phyloP scores from a whole-genome alignment of 805 yeast species.

The Pichia deserticola region DNA sequence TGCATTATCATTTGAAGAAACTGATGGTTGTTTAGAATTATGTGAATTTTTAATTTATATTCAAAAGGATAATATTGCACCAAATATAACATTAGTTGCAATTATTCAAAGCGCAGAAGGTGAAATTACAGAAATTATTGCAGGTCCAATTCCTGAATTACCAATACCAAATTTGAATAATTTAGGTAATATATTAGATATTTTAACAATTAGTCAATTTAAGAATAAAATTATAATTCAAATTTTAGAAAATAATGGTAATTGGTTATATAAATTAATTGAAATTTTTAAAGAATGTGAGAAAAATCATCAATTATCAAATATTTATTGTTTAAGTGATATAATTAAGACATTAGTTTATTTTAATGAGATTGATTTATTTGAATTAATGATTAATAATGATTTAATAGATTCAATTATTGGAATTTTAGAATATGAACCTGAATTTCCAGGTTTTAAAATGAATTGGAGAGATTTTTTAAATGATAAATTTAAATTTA shows the following conservation, averaged over 20 bases:
- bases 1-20: conserved; percentile 88
- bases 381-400: conserved; percentile 52
- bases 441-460: conserved; percentile 72
- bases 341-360: conserved; percentile 64
- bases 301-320: conserved; percentile 38
- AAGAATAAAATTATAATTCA: conserved; percentile 47
- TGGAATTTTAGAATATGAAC: conserved; percentile 85
- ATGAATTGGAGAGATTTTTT: conserved; percentile 73
- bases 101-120: conserved; percentile 38
- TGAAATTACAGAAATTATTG: conserved; percentile 67
- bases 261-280: conserved; percentile 39
- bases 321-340: conserved; percentile 61
- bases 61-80: conserved; percentile 49
- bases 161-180: conserved; percentile 44
- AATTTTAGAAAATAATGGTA: conserved; percentile 43
- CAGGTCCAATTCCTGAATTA: conserved; percentile 75
- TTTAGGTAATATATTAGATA: conserved; percentile 46
- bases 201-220: conserved; percentile 26
- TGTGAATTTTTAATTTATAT: conserved; percentile 74
- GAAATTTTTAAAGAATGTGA: conserved; percentile 53
- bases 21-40: conserved; percentile 76
- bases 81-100: conserved; percentile 65
- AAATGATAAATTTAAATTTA: conserved; percentile 49
- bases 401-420: conserved; percentile 49
- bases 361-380: conserved; percentile 59